Percentiles rank a stretch among this genome's conserved stretches.
These are phyloP conservation scores for Exophiala mesophila DNA, from an alignment of 2,329 filamentous ascomycete species.

Conservation along the genomic window DNA sequence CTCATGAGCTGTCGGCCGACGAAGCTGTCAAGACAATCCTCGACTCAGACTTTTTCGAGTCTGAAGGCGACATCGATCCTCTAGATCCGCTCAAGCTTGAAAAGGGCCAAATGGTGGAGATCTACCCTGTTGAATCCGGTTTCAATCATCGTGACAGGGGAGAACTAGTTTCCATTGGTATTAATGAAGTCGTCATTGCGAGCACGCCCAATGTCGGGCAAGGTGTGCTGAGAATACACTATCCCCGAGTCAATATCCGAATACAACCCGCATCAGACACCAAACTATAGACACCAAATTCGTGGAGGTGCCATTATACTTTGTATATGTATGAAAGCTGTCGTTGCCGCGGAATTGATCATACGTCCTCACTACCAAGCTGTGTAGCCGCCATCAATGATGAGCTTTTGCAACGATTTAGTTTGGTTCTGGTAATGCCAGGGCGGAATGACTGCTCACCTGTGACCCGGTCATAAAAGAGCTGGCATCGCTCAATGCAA, in stretches of 20 bases:
- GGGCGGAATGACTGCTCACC: constrained; percentile 25
- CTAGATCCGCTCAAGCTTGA: constrained; percentile 50
- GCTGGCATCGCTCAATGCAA: constrained; percentile 45
- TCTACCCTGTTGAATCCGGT: constrained; percentile 61
- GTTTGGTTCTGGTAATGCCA: not conserved
- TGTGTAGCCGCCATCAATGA: constrained; percentile 27
- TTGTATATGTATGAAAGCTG: too few relatives aligned
- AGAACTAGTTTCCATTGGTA: constrained; percentile 47
- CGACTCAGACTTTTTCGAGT: constrained; percentile 48
- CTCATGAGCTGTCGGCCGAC: constrained; percentile 45
- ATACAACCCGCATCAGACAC: constrained; percentile 13
- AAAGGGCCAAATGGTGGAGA: constrained; percentile 50
- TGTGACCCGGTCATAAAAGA: constrained; percentile 54
- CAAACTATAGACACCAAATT: constrained; percentile 10
- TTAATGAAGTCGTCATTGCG: constrained; percentile 55
- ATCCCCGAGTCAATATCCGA: constrained; percentile 45
- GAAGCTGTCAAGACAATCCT: constrained; percentile 49
- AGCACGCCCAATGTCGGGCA: constrained; percentile 38
- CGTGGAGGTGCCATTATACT: too few relatives aligned
- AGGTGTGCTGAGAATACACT: constrained; percentile 51
- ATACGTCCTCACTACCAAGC: too few relatives aligned
- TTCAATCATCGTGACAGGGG: constrained; percentile 55
- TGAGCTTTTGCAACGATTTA: constrained; percentile 40
- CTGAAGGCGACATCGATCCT: constrained; percentile 41
- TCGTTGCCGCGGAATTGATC: too few relatives aligned